Percentiles rank a stretch among this genome's conserved stretches.
Evolutionary conservation across 495 filamentous ascomycete genomes (phyloP).

Genomic region (Annulohypoxylon maeteangense): DNA sequence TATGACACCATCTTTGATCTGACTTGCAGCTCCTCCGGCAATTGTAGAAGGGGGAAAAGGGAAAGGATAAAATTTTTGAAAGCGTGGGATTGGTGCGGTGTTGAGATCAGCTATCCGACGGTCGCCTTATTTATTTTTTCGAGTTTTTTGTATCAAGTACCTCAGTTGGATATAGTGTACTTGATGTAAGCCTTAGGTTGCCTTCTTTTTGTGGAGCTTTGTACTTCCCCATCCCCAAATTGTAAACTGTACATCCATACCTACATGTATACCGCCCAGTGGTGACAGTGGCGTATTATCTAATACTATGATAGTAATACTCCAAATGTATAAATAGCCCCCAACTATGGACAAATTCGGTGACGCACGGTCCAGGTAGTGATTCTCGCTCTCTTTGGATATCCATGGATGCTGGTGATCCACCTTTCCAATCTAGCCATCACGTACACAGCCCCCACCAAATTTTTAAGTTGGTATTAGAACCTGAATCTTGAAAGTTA

Average conservation of each 20-base stretch:
- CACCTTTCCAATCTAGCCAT: not conserved
- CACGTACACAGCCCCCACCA: conserved; percentile 6
- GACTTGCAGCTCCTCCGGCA: conserved; percentile 34
- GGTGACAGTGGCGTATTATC: not conserved
- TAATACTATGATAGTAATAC: not conserved
- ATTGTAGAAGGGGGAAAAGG: conserved; percentile 15
- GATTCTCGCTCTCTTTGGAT: not conserved
- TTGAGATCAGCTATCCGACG: conserved; percentile 17
- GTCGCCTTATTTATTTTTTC: conserved; percentile 24
- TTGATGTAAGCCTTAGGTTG: conserved; percentile 18
- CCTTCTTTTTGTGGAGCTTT: conserved; percentile 31
- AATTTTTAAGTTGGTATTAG: too few relatives aligned
- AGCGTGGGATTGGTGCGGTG: conserved; percentile 8
- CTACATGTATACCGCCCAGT: not conserved
- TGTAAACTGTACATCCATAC: not conserved
- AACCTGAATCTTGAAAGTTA: not conserved
- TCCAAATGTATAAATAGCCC: conserved; percentile 20
- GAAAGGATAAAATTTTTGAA: not conserved
- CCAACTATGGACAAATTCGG: conserved; percentile 28
- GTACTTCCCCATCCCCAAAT: not conserved
- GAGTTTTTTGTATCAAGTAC: not conserved
- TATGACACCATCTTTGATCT: conserved; percentile 27
- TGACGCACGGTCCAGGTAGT: conserved; percentile 34
- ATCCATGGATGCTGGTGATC: not conserved
- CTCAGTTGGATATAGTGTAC: not conserved